Percentiles rank a stretch among this genome's conserved stretches.
phyloP scores from a whole-genome alignment of 306 rosid genomes.

The Cicer judaicum region DNA sequence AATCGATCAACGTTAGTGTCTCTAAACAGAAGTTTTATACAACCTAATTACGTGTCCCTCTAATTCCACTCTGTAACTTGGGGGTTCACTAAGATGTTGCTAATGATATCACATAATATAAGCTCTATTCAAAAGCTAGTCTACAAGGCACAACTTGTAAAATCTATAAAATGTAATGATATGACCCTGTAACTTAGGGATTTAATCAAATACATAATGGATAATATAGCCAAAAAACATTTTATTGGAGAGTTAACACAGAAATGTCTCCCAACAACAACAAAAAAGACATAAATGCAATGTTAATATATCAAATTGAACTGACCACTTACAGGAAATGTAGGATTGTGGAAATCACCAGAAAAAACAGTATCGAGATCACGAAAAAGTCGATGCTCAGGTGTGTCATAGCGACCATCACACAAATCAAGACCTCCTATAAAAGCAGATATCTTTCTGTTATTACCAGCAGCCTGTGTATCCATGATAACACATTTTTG shows the following conservation, averaged over 20 bases:
- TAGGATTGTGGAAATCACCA: conserved; percentile 85
- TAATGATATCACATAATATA: conserved; percentile 17
- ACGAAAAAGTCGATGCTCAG: conserved; percentile 83
- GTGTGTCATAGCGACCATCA: conserved; percentile 98
- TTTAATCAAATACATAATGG: neutral
- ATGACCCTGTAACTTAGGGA: conserved; percentile 1
- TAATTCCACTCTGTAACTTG: conserved; percentile 18
- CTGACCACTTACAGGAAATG: conserved; percentile 73
- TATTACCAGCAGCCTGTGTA: conserved; percentile 79
- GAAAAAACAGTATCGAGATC: conserved; percentile 65
- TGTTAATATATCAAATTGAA: neutral
- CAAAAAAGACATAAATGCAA: conserved; percentile 26
- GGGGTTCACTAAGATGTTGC: conserved; percentile 28
- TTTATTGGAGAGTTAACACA: conserved; percentile 26
- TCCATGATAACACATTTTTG: conserved; percentile 93
- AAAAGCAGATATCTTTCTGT: conserved; percentile 84
- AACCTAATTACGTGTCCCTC: conserved; percentile 30
- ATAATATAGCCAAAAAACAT: conserved; percentile 27
- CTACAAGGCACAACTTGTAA: neutral
- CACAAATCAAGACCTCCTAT: conserved; percentile 94
- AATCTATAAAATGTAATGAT: conserved; percentile 12
- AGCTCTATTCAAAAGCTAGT: conserved; percentile 18
- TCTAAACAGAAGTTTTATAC: conserved; percentile 3
- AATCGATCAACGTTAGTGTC: neutral
- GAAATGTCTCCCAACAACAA: conserved; percentile 16